Evolutionary conservation across 2,329 filamentous ascomycete species (phyloP), one percentile per base, ranked within the genome.

Genomic region (Graphilbum ipis-grandicollis): DNA sequence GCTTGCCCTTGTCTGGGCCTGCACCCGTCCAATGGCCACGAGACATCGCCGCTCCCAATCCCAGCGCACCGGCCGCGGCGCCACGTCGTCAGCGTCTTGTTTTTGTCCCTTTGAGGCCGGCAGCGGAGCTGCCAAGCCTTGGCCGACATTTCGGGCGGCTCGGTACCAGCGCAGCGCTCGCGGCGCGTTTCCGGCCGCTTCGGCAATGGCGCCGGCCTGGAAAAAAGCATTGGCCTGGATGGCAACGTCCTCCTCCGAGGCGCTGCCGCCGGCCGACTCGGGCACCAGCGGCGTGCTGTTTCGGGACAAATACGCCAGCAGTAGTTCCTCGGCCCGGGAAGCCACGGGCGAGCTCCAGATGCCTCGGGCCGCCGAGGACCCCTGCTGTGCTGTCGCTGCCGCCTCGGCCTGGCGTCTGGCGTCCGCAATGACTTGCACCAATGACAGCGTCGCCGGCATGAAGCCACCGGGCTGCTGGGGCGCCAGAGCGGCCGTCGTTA

Each of bases 141-240:
- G 17, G 3, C 39, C 42, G 9, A 39, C 32, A n/a, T 40, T 32
- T 6, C 37, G 28, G 12, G 39, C 44, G 2, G 36, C 38, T 13
- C 33, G 26, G 39, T 37, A 53, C 44, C 45, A 51, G 12, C 44
- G 41, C 29, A 57, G 44, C 1, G 56, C 56, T 3, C 43, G 41
- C 14, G 33, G 38, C 28, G 48, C 39, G 13, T 48, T 42, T 18
- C 43, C 42, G 22, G 41, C 25, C 1, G 18, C 17, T 5, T 46
- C 44, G 25, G 50, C 44, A 5, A 52, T 33, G 12, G 54, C 33
- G 14, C 53, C 59, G 8, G 52, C 45, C n/a, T 59, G 42, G 0
- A 58, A 59, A 10, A 56, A 52, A 2, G 51, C 52, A 39, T 62
- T 50, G 13, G 57, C 51, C 31, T 49, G 40, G 18, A 33, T 10